A percentile compares a stretch with the other conserved stretches of the same genome.
These are phyloP conservation scores for Termitomyces sp. DNA, from an alignment of 768 basidiomycete genomes.

Conservation along the genomic window DNA sequence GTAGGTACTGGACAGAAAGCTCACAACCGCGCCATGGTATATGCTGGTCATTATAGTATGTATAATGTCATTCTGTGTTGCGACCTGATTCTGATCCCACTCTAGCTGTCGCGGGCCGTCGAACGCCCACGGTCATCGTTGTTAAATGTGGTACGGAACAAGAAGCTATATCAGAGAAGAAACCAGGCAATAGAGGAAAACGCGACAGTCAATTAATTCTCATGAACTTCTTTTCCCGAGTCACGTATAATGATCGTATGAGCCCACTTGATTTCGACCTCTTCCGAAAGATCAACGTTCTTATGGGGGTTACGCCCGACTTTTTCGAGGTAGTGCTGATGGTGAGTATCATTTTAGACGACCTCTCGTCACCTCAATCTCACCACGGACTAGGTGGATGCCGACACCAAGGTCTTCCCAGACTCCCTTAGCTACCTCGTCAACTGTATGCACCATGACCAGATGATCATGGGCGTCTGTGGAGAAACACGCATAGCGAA, in stretches of 20 bases:
- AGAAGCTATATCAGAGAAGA: slow-evolving; percentile 80
- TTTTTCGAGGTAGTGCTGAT: slow-evolving; percentile 97
- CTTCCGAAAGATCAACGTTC: slow-evolving; percentile 90
- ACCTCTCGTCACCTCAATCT: slow-evolving; percentile 2
- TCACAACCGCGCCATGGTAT: slow-evolving; percentile 95
- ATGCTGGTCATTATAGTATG: slow-evolving; percentile 99
- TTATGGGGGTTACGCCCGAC: slow-evolving; percentile 99
- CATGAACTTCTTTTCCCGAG: slow-evolving; percentile 99
- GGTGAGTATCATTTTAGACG: slow-evolving; percentile 49
- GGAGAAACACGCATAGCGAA: slow-evolving; percentile 99
- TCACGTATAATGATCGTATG: slow-evolving; percentile 99
- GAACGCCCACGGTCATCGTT: slow-evolving; percentile 89
- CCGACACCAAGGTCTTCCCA: slow-evolving; percentile 94
- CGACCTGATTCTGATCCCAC: slow-evolving; percentile 1
- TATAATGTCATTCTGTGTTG: slow-evolving; percentile 12
- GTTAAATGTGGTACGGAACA: slow-evolving; percentile 94
- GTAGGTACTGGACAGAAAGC: slow-evolving; percentile 87
- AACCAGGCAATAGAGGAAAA: slow-evolving; percentile 97
- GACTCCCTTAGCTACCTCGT: slow-evolving; percentile 87
- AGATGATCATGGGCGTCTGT: slow-evolving; percentile 98
- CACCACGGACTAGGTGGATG: slow-evolving; percentile 76
- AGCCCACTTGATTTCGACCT: slow-evolving; percentile 95
- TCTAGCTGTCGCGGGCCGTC: slow-evolving; percentile 73
- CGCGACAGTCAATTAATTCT: slow-evolving; percentile 97
- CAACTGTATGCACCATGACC: slow-evolving; percentile 98